Percentiles rank a stretch among this genome's conserved stretches.
phyloP scores from a whole-genome alignment of 345 rosid genomes.

The Gossypium mustelinum region DNA sequence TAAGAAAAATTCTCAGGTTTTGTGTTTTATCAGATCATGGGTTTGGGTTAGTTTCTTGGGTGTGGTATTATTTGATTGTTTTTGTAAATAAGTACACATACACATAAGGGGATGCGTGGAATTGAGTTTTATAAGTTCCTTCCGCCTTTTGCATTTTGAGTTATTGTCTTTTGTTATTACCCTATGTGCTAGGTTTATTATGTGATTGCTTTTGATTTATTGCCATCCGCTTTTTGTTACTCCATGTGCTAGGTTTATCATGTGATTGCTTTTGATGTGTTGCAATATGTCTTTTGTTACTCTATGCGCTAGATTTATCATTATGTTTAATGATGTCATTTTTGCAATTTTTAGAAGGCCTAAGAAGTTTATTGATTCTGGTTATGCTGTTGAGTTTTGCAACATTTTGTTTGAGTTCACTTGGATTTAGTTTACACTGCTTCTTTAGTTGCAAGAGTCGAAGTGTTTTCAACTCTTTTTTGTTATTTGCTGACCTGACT shows the following conservation, averaged over 20 bases:
- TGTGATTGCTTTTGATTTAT: neutral
- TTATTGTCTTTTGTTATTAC: neutral
- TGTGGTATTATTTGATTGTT: neutral
- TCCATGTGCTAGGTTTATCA: neutral
- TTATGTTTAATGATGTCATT: neutral
- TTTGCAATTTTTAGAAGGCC: neutral
- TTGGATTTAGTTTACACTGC: neutral
- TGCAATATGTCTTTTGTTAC: neutral
- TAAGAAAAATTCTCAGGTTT: neutral
- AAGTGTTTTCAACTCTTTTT: neutral
- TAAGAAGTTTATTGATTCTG: neutral
- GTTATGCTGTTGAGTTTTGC: neutral
- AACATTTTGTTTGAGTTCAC: neutral
- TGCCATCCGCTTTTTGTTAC: neutral
- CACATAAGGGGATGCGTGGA: neutral
- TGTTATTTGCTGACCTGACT: neutral
- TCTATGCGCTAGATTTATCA: neutral
- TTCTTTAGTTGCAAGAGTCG: neutral
- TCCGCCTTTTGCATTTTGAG: neutral
- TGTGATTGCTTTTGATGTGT: neutral
- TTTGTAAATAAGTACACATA: neutral
- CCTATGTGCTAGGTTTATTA: too few relatives aligned
- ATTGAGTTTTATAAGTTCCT: neutral
- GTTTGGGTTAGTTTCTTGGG: slow-evolving; percentile 1
- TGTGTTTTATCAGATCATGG: neutral